phyloP scores from a whole-genome alignment of 768 basidiomycete genomes.

The Imleria badia region DNA sequence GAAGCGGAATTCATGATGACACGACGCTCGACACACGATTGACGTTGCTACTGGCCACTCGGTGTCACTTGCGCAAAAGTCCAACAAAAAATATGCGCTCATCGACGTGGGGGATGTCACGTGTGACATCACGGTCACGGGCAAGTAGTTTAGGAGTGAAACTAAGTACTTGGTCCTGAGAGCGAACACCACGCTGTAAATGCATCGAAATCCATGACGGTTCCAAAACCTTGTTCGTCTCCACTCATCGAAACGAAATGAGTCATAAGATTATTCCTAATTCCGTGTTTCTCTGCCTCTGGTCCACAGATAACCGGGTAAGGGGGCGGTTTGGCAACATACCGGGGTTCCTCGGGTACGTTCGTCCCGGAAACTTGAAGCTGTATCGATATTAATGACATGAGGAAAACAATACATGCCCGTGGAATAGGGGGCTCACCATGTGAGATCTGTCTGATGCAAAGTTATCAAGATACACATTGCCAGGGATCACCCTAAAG shows the following conservation, averaged over 20 bases:
- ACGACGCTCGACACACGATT: background rate
- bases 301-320: conserved; percentile 52
- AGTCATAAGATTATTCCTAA: conserved; percentile 57
- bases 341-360: conserved; percentile 24
- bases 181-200: conserved; percentile 26
- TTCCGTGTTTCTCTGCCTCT: conserved; percentile 36
- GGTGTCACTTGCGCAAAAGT: conserved; percentile 5
- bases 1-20: conserved; percentile 26
- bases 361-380: conserved; percentile 2
- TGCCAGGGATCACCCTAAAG: conserved; percentile 60
- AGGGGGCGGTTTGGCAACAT: conserved; percentile 46
- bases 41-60: conserved; percentile 1
- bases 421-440: conserved; percentile 39
- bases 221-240: conserved; percentile 38
- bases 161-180: background rate
- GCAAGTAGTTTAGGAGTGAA: too few relatives aligned
- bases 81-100: conserved; percentile 19
- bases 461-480: conserved; percentile 54
- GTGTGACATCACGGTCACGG: conserved; percentile 6
- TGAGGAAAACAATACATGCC: background rate
- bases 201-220: conserved; percentile 35
- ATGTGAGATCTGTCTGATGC: conserved; percentile 79
- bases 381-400: conserved; percentile 1
- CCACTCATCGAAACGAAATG: conserved; percentile 52
- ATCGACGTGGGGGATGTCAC: conserved; percentile 17